These are phyloP conservation scores for Chlorophyllum brunneum DNA, from an alignment of 768 basidiomycete genomes.

Conservation along the genomic window DNA sequence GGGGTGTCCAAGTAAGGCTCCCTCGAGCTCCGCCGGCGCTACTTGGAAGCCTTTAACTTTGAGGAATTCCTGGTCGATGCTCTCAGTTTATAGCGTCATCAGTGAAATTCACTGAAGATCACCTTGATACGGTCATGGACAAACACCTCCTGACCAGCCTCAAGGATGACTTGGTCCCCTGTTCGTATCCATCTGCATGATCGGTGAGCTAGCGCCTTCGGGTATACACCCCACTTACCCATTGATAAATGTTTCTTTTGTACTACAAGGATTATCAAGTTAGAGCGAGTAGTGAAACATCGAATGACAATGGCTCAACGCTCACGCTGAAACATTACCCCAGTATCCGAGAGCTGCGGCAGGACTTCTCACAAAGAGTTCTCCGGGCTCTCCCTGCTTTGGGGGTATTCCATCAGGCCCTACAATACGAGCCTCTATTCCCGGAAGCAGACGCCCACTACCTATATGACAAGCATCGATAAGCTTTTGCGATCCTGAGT, in stretches of 20 bases:
- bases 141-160: conserved; percentile 47
- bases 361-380: conserved; percentile 44
- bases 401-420: conserved; percentile 43
- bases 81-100: background rate
- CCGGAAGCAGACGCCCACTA: conserved; percentile 41
- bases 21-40: conserved; percentile 55
- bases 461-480: conserved; percentile 18
- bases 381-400: conserved; percentile 41
- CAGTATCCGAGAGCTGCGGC: conserved; percentile 39
- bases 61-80: conserved; percentile 47
- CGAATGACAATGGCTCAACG: conserved; percentile 18
- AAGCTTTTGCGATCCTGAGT: background rate
- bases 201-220: background rate
- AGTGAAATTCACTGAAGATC: background rate
- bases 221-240: conserved; percentile 36
- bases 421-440: conserved; percentile 39
- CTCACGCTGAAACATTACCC: conserved; percentile 50
- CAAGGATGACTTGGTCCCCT: conserved; percentile 55
- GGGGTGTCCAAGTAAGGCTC: conserved; percentile 39
- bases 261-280: conserved; percentile 32
- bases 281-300: conserved; percentile 1
- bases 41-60: conserved; percentile 65
- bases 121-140: conserved; percentile 61
- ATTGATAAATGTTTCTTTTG: conserved; percentile 53
- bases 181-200: conserved; percentile 56